Base-by-base conservation (phyloP, 2,329 filamentous ascomycete species). In the Aspergillus fumigatus region DNA sequence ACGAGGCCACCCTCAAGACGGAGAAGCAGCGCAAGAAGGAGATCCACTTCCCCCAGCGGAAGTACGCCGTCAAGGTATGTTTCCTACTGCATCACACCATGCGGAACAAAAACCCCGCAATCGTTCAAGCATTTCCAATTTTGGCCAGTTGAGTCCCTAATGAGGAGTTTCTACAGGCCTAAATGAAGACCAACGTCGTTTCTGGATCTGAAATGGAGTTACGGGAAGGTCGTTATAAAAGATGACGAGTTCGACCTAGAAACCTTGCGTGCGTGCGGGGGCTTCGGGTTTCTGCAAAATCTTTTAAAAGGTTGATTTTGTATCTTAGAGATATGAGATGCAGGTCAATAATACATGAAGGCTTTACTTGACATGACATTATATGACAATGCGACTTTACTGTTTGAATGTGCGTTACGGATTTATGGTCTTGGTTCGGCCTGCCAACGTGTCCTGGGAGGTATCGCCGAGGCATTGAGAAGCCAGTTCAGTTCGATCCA, bases 11-110 rank as follows among this genome's bases (percentile, higher is more conserved):
- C 72, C 84, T 87, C 78, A 83, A 87, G 73, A 89, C 95, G 69
- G 88, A 93, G 82, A 97, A 96, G 89, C 88, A 92, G 80, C 92
- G 92, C 87, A 99, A 99, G 91, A 90, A 88, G 83, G 80, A 84
- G 79, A 87, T 84, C 70, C 93, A 99, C 84, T 99, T 99, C 86
- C 94, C 94, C 69, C 91, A 95, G 85, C 88, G 94, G 82, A 97
- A 96, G 84, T 99, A 88, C 82, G 94, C 94, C 80, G 90, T 99
- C 80, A 99, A 97, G 93, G 94, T 92, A 84, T 68, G 80, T 65
- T 29, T 32, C 27, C 3, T 19, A 29, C n/a, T 4, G 23, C n/a
- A 26, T 23, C 21, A 10, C 4, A 10, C 4, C 21, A 45, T n/a
- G 10, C 41, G 25, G 41, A 17, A 10, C 21, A 2, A 32, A 25